These are phyloP conservation scores for Apiospora malaysiana DNA, from an alignment of 2,329 filamentous ascomycete species.

Conservation along the genomic window DNA sequence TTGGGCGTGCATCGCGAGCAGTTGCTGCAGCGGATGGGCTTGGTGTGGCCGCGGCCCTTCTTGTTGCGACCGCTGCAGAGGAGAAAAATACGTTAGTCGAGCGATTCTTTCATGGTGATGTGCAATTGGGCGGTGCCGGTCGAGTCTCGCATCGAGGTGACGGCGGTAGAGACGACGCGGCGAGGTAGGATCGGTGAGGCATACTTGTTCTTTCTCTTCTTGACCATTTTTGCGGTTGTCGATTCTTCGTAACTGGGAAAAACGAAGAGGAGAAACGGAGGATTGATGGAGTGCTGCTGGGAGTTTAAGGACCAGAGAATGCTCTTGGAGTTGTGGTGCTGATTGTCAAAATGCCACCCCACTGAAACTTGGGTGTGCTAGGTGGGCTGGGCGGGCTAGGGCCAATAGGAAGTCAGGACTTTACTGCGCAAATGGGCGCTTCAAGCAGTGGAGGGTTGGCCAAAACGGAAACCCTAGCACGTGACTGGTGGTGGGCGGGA, in stretches of 20 bases:
- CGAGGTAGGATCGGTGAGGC: constrained; percentile 29
- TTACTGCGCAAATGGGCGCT: background rate
- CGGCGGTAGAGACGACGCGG: constrained; percentile 6
- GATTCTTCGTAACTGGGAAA: constrained; percentile 20
- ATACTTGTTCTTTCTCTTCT: constrained; percentile 75
- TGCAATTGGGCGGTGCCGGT: constrained; percentile 2
- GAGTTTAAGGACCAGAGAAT: constrained; percentile 18
- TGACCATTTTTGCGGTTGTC: constrained; percentile 68
- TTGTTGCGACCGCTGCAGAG: constrained; percentile 90
- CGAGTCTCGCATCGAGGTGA: constrained; percentile 12
- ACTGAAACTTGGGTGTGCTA: constrained; percentile 3
- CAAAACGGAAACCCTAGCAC: constrained; percentile 36
- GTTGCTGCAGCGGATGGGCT: constrained; percentile 88
- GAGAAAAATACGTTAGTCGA: constrained; percentile 33
- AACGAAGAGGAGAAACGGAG: constrained; percentile 12
- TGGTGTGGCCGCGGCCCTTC: constrained; percentile 99
- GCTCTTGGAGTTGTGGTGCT: constrained; percentile 19
- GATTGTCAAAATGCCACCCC: constrained; percentile 5
- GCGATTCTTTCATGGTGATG: constrained; percentile 17
- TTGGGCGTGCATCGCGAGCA: constrained; percentile 90
- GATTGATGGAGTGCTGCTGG: constrained; percentile 11
- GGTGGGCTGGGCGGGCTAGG: background rate
- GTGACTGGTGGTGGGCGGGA: constrained; percentile 22
- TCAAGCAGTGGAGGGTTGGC: constrained; percentile 32
- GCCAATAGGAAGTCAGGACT: background rate